Evolutionary conservation across 2,329 filamentous ascomycete genomes (phyloP).

Genomic region (Aspergillus sp.): DNA sequence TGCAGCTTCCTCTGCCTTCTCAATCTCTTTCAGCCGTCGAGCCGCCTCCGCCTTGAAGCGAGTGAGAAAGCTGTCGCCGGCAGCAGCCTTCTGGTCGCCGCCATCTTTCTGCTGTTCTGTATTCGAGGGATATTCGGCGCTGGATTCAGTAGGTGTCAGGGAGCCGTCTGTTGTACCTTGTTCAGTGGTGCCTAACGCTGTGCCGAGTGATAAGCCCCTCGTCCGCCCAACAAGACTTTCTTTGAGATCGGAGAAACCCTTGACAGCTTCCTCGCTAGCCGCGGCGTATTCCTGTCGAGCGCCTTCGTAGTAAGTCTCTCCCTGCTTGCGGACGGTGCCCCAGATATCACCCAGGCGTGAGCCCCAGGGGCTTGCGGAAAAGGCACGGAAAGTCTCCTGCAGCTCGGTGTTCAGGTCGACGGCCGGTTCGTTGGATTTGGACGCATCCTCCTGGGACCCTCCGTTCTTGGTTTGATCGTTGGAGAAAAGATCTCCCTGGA

Average conservation of each 20-base stretch:
- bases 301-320: slow-evolving; percentile 83
- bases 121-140: slow-evolving; percentile 17
- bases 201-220: slow-evolving; percentile 67
- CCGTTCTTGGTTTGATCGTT: slow-evolving; percentile 52
- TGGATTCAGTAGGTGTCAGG: slow-evolving; percentile 27
- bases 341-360: slow-evolving; percentile 83
- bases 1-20: slow-evolving; percentile 89
- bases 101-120: slow-evolving; percentile 26
- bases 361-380: slow-evolving; percentile 90
- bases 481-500: slow-evolving; percentile 75
- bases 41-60: slow-evolving; percentile 74
- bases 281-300: slow-evolving; percentile 77
- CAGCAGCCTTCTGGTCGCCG: slow-evolving; percentile 17
- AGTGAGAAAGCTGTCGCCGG: slow-evolving; percentile 66
- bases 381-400: slow-evolving; percentile 91
- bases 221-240: slow-evolving; percentile 70
- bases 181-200: slow-evolving; percentile 25
- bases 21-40: slow-evolving; percentile 82
- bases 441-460: slow-evolving; percentile 44
- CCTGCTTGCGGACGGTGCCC: slow-evolving; percentile 90
- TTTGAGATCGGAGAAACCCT: slow-evolving; percentile 71
- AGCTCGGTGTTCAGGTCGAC: slow-evolving; percentile 77
- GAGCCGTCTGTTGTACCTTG: slow-evolving; percentile 29
- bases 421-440: slow-evolving; percentile 34
- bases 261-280: slow-evolving; percentile 76